Percentiles rank a stretch among this genome's conserved stretches.
These are phyloP conservation scores for Circinella minor DNA, from an alignment of 371 early-diverging fungal genomes.

Conservation along the genomic window DNA sequence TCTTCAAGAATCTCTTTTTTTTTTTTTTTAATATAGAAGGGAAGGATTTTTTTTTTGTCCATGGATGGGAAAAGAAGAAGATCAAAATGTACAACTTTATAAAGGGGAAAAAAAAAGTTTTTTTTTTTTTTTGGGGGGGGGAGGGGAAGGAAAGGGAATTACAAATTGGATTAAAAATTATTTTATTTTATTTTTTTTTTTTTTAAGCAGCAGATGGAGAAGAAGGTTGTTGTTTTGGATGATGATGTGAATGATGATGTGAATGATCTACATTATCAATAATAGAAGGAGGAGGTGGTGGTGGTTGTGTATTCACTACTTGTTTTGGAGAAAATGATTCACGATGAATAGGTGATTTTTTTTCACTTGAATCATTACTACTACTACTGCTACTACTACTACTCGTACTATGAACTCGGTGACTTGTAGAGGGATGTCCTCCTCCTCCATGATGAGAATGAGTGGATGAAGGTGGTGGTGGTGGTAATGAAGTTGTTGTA, in stretches of 20 bases:
- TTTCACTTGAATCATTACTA: neutral
- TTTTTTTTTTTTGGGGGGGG: too few species aligned
- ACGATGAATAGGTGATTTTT: neutral
- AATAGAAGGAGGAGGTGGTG: neutral
- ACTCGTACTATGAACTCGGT: neutral
- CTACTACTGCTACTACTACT: constrained; percentile 10
- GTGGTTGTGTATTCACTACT: neutral
- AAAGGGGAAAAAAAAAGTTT: too few species aligned
- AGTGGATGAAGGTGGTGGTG: neutral
- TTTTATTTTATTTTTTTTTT: neutral
- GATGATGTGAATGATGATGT: neutral
- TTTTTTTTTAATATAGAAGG: too few species aligned
- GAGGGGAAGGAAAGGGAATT: too few species aligned
- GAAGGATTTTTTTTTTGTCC: too few species aligned
- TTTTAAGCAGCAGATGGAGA: constrained; percentile 5
- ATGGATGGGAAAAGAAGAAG: too few species aligned
- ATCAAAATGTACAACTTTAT: too few species aligned
- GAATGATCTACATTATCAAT: constrained; percentile 3
- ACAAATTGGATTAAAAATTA: neutral
- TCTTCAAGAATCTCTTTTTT: too few species aligned
- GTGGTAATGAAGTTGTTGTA: too few species aligned
- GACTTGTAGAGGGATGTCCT: neutral
- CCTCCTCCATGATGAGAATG: neutral
- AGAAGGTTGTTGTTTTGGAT: neutral
- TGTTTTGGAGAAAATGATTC: constrained; percentile 1